Conservation (phyloP, 2,329 filamentous ascomycete species). For the Fusarium humuli region DNA sequence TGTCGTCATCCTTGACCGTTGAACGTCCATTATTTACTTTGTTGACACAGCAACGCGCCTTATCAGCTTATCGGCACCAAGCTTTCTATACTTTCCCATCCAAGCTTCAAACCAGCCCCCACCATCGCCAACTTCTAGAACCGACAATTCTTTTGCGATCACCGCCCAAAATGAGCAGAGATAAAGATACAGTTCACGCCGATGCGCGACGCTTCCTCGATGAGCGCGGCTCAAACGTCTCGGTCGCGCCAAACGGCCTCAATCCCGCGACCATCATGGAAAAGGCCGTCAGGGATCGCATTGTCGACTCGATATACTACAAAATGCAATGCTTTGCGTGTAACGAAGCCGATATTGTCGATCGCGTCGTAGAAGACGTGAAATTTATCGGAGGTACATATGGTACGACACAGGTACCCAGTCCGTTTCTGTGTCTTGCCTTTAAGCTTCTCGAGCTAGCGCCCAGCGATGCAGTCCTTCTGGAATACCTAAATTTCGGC, state of each 20-base stretch:
- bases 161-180: slow-evolving; percentile 51
- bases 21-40: slow-evolving; percentile 35
- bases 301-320: slow-evolving; percentile 96
- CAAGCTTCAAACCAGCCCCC: slow-evolving; percentile 24
- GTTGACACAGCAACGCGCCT: slow-evolving; percentile 61
- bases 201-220: slow-evolving; percentile 88
- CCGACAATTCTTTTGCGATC: slow-evolving; percentile 13
- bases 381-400: slow-evolving; percentile 89
- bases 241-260: slow-evolving; percentile 84
- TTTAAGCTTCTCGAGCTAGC: slow-evolving; percentile 94
- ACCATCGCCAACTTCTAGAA: slow-evolving; percentile 28
- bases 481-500: slow-evolving; percentile 81
- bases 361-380: slow-evolving; percentile 87
- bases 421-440: slow-evolving; percentile 91
- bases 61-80: slow-evolving; percentile 48
- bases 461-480: slow-evolving; percentile 80
- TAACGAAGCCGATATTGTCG: slow-evolving; percentile 84
- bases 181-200: slow-evolving; percentile 72
- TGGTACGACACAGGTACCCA: slow-evolving; percentile 84
- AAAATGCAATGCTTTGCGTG: slow-evolving; percentile 98
- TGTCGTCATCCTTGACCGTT: slow-evolving; percentile 34
- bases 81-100: slow-evolving; percentile 36
- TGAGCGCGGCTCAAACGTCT: slow-evolving; percentile 83
- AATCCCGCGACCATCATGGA: slow-evolving; percentile 97
- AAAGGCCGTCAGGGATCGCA: slow-evolving; percentile 94